Percentiles rank a stretch among this genome's conserved stretches.
Evolutionary conservation across 257 asterid species (phyloP).

Genomic region (Haberlea rhodopensis): DNA sequence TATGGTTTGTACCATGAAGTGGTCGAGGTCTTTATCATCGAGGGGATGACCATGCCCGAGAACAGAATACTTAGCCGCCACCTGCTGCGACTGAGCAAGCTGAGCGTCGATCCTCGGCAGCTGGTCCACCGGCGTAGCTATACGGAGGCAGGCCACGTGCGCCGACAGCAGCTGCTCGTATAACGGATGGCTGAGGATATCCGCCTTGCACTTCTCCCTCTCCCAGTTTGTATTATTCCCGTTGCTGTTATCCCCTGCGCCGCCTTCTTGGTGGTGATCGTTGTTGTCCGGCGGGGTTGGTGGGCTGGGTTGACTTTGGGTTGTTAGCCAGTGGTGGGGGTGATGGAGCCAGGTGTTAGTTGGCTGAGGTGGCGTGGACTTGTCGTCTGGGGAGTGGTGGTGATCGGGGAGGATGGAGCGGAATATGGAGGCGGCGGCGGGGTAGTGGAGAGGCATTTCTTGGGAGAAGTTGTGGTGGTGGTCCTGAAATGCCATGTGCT

Average conservation of each 20-base stretch:
- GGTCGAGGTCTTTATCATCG: constrained; percentile 87
- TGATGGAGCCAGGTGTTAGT: constrained; percentile 44
- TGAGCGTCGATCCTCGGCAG: constrained; percentile 95
- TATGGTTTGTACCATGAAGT: constrained; percentile 64
- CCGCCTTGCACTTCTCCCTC: constrained; percentile 82
- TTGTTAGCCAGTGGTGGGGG: constrained; percentile 52
- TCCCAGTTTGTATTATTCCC: constrained; percentile 55
- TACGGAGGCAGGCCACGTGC: constrained; percentile 87
- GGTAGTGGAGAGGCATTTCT: constrained; percentile 50
- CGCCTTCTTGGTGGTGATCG: constrained; percentile 40
- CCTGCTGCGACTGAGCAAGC: constrained; percentile 86
- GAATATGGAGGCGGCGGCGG: constrained; percentile 32
- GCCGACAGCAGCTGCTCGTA: constrained; percentile 88
- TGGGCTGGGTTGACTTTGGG: constrained; percentile 43
- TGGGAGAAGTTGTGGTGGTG: constrained; percentile 37
- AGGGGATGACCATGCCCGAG: constrained; percentile 57
- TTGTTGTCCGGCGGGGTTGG: constrained; percentile 27
- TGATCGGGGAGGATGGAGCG: constrained; percentile 46
- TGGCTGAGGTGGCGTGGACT: constrained; percentile 22
- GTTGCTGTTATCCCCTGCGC: constrained; percentile 32
- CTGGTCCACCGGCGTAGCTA: constrained; percentile 98
- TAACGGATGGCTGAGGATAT: constrained; percentile 71
- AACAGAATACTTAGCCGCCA: constrained; percentile 78
- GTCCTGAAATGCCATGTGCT: constrained; percentile 50
- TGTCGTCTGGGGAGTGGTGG: constrained; percentile 33